Conservation (phyloP, 768 basidiomycete genomes). For the Coprinopsis strossmayeri region DNA sequence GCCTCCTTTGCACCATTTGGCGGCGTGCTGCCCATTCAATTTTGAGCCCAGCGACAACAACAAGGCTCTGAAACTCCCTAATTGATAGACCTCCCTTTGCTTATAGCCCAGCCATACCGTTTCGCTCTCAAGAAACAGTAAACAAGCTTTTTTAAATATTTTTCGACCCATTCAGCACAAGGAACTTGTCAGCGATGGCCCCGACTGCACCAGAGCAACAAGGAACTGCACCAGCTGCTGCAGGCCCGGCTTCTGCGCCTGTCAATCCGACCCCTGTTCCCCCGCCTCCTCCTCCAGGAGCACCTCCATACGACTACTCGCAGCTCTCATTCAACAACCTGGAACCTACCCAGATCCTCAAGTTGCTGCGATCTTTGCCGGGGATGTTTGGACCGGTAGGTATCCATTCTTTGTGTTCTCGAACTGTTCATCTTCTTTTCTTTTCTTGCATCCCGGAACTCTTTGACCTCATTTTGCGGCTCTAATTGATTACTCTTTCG, state of each 20-base stretch:
- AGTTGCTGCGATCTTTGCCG: conserved; percentile 49
- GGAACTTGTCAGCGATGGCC: conserved; percentile 22
- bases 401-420: conserved; percentile 9
- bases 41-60: background rate
- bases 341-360: conserved; percentile 53
- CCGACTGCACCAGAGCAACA: conserved; percentile 27
- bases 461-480: conserved; percentile 13
- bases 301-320: conserved; percentile 20
- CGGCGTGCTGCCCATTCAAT: no score
- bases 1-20: background rate
- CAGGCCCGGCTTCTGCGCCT: conserved; percentile 18
- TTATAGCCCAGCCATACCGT: background rate
- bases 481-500: conserved; percentile 10
- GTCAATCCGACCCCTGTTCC: conserved; percentile 12
- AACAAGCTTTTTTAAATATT: no score
- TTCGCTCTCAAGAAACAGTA: no score
- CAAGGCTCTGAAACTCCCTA: background rate
- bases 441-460: conserved; percentile 6
- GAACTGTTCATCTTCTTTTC: conserved; percentile 7
- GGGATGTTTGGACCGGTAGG: conserved; percentile 52
- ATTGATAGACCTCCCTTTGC: background rate
- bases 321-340: conserved; percentile 27
- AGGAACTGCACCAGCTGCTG: conserved; percentile 11
- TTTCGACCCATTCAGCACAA: background rate
- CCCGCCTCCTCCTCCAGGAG: conserved; percentile 13